These are phyloP conservation scores for Saccharomycopsis selenospora DNA, from an alignment of 805 yeast species.

Conservation along the genomic window DNA sequence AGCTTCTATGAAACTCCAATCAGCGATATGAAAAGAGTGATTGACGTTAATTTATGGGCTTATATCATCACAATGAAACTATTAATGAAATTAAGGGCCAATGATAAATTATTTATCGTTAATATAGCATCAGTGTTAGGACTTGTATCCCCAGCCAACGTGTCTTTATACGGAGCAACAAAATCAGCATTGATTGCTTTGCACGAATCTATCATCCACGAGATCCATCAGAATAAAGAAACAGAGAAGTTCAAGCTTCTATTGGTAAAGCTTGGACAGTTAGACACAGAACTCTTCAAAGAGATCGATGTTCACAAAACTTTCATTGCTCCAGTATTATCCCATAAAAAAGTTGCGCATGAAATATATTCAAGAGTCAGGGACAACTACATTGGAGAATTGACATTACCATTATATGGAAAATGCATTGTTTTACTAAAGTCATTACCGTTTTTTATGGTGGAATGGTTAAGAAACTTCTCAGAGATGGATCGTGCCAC, in stretches of 20 bases:
- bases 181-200: slow-evolving; percentile 36
- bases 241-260: slow-evolving; percentile 27
- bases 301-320: slow-evolving; percentile 32
- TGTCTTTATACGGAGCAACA: slow-evolving; percentile 36
- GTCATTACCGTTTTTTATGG: slow-evolving; percentile 31
- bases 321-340: slow-evolving; percentile 38
- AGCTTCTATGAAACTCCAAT: slow-evolving; percentile 25
- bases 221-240: slow-evolving; percentile 18
- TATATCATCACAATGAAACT: slow-evolving; percentile 13
- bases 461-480: slow-evolving; percentile 23
- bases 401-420: slow-evolving; percentile 37
- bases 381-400: slow-evolving; percentile 31
- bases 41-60: slow-evolving; percentile 18
- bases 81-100: slow-evolving; percentile 3
- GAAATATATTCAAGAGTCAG: slow-evolving; percentile 27
- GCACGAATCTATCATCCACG: slow-evolving; percentile 36
- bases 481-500: slow-evolving; percentile 22
- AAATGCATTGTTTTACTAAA: slow-evolving; percentile 32
- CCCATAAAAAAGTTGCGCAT: slow-evolving; percentile 29
- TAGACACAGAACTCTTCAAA: slow-evolving; percentile 34
- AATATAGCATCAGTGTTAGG: slow-evolving; percentile 37
- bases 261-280: slow-evolving; percentile 39
- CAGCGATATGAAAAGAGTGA: slow-evolving; percentile 22
- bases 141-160: slow-evolving; percentile 34
- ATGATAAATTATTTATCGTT: slow-evolving; percentile 28